Base-by-base conservation (phyloP, 192 early-diverging fungal species). In the Coemansia sp. region DNA sequence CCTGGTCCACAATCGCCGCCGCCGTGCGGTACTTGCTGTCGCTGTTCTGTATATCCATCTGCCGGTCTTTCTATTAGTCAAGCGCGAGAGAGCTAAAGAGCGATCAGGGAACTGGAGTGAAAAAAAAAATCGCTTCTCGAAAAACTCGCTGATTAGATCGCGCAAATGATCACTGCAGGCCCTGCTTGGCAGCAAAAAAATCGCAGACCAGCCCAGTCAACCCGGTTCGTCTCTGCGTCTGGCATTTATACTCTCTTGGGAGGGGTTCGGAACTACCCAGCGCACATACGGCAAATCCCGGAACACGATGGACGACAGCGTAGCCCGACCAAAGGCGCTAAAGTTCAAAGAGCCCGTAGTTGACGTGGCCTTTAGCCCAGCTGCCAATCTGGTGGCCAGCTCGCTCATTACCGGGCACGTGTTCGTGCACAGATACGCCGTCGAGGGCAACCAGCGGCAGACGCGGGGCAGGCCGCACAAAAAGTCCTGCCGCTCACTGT, bases 401-500 rank as follows among this genome's bases (percentile, higher is more conserved):
- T 70, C 74, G 35, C 68, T 77, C 22, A 77, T 77, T 40, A 77
- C 74, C 5, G 74, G 74, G 1, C 74, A 77, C 38, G 60, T 77
- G 5, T 77, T 77, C 40, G 57, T 77, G 20, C 74, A 77, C 53
- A 41, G 34, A 14, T 77, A 71, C 34, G 57, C 63, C 25, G 56
- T 71, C 9, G 60, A 52, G 10, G 64, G 68, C 50, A 77, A 77
- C 58, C 44, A 65, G 51, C 67, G 74, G 11, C 40, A 55, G 53
- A 45, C 41, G n/a, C 67, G 68, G 14, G 54, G 57, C 20, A 61
- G 55, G 22, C 44, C 79, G 1, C 90, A 93, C 63, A 91, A 83
- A 70, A 89, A 94, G 62, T 92, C 93, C 4, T 91, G 89, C 54
- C 80, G 95, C 26, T 86, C 88, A 5, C 60, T 98, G 1, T 84